Base-by-base conservation (phyloP, 169 alveolate genomes). In the Plasmodium knowlesi region DNA sequence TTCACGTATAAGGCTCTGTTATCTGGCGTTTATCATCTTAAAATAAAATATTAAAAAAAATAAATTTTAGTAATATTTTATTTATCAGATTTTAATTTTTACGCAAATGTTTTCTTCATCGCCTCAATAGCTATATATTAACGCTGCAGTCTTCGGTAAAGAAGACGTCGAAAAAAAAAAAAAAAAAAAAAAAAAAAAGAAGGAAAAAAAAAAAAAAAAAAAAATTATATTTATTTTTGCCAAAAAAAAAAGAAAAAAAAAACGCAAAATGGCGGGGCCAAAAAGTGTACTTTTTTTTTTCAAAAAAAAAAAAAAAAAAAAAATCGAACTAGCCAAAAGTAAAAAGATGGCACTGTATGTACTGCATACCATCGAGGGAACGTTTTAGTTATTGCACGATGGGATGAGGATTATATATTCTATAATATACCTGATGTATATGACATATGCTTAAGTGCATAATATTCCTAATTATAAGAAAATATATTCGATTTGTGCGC, bases 141-240 rank as follows among this genome's bases (percentile, higher is more conserved):
- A 79, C 61, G 94, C 88, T 88, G 94, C 94, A 88, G 94, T 88
- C 94, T 88, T 79, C 94, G 94, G 94, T 88, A 79, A 88, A 88
- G 94, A 88, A 88, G 94, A 88, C 94, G 94, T 41, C 41, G 72
- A 79, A 88, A 88, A 84, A 85, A 19, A 19, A 70, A 41, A 84
- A 70, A 25, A 72, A 5, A 73, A 85, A 72, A 61, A 54, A 46
- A 12, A 12, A 67, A 67, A 67, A 46, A 19, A 61, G 61, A 41
- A n/a, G n/a, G n/a, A n/a, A 30, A 32, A 67, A 34, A 67, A 30
- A 32, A 34, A 57, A 78, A 88, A 88, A 88, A 88, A 78, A 78
- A 88, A 78, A 88, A 54, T 22, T 88, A 79, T 78, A 78, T 78
- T 67, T 78, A 88, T 85, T 73, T 73, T 85, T 74, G 34, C 28